Conservation (phyloP, 2,329 filamentous ascomycete species). For the Xylaria sp. region DNA sequence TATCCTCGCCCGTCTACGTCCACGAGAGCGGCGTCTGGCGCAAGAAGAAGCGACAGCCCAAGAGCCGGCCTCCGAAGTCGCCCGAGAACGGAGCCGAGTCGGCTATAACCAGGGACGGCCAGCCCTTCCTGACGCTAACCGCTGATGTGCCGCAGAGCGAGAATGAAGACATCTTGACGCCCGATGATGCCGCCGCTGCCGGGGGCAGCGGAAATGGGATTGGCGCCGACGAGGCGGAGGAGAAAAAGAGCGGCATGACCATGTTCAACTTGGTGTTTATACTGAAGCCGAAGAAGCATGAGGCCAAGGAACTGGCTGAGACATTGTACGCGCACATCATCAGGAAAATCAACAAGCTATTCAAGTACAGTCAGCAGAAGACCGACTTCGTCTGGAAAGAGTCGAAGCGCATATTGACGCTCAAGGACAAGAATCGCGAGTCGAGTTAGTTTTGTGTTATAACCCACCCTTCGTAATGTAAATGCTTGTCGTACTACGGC, state of each 20-base stretch:
- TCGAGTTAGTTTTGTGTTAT: slow-evolving; percentile 55
- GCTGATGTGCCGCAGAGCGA: slow-evolving; percentile 45
- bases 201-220: slow-evolving; percentile 37
- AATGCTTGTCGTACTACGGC: background rate
- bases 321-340: slow-evolving; percentile 86
- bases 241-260: slow-evolving; percentile 79
- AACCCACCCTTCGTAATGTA: background rate
- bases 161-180: slow-evolving; percentile 41
- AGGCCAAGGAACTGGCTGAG: slow-evolving; percentile 80
- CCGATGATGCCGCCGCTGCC: slow-evolving; percentile 49
- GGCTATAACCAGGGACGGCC: slow-evolving; percentile 37
- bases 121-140: slow-evolving; percentile 29
- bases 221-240: slow-evolving; percentile 57
- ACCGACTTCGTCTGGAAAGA: slow-evolving; percentile 93
- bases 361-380: slow-evolving; percentile 92
- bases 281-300: slow-evolving; percentile 80
- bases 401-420: slow-evolving; percentile 80
- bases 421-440: slow-evolving; percentile 83
- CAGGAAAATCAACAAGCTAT: slow-evolving; percentile 90
- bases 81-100: slow-evolving; percentile 44
- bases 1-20: slow-evolving; percentile 86
- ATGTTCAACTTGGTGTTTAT: slow-evolving; percentile 99
- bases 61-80: slow-evolving; percentile 48
- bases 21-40: slow-evolving; percentile 81
- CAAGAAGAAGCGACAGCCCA: slow-evolving; percentile 64